Evolutionary conservation across 768 basidiomycete genomes (phyloP).

Genomic region (Lentinula lateritia): DNA sequence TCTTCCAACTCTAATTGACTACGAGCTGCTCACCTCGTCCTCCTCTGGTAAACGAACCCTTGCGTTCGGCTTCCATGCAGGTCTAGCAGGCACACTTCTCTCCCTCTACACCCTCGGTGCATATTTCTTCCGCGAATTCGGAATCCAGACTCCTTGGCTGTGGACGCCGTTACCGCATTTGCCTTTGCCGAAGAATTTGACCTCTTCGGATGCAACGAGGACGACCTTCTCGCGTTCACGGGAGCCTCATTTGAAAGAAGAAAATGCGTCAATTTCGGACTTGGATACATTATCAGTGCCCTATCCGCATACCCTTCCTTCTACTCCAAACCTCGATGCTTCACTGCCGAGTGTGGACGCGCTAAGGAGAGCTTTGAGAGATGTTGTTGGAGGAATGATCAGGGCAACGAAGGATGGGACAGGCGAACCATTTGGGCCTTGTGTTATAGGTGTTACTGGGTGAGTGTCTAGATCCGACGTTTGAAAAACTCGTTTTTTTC

Average conservation of each 20-base stretch:
- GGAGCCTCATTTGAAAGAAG: too few relatives aligned
- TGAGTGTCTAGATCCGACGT: slow-evolving; percentile 22
- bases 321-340: slow-evolving; percentile 39
- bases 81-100: slow-evolving; percentile 86
- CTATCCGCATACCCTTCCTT: slow-evolving; percentile 60
- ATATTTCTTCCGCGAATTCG: slow-evolving; percentile 69
- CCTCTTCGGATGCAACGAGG: too few relatives aligned
- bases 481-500: too few relatives aligned
- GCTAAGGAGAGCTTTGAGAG: not conserved
- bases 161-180: slow-evolving; percentile 55
- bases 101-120: slow-evolving; percentile 64
- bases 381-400: slow-evolving; percentile 30
- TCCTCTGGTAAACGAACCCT: slow-evolving; percentile 67
- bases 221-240: too few relatives aligned
- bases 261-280: not conserved
- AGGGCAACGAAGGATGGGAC: slow-evolving; percentile 39
- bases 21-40: slow-evolving; percentile 67
- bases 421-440: slow-evolving; percentile 63
- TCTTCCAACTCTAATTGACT: slow-evolving; percentile 67
- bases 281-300: slow-evolving; percentile 26
- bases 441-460: slow-evolving; percentile 83
- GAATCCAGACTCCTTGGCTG: slow-evolving; percentile 82
- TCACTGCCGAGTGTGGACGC: slow-evolving; percentile 35
- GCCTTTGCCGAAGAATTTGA: not conserved
- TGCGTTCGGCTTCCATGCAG: slow-evolving; percentile 91